phyloP scores from a whole-genome alignment of 345 rosid species.

The Syzygium grande region DNA sequence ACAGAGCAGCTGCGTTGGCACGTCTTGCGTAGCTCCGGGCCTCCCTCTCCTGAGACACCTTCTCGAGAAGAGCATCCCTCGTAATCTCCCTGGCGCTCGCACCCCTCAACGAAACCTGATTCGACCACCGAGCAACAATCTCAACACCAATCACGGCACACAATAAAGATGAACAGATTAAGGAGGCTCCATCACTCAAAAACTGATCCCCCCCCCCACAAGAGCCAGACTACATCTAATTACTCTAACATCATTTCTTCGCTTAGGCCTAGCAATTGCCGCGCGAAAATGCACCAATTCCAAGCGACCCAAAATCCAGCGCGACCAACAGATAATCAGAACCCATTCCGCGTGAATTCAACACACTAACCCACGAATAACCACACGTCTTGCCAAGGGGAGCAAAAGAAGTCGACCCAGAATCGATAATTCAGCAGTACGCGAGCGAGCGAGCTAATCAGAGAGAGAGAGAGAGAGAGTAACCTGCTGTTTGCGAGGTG shows the following conservation, averaged over 20 bases:
- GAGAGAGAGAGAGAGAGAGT: not conserved
- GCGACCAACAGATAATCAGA: not conserved
- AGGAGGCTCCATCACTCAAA: not conserved
- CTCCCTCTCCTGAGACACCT: slow-evolving; percentile 80
- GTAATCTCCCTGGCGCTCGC: slow-evolving; percentile 86
- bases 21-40: slow-evolving; percentile 67
- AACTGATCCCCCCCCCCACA: not conserved
- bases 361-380: not conserved
- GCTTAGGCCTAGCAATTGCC: not conserved
- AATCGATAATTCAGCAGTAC: not conserved
- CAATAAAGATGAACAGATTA: not conserved
- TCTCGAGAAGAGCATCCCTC: slow-evolving; percentile 83
- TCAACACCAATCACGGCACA: not conserved
- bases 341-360: not conserved
- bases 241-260: not conserved
- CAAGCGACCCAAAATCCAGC: not conserved
- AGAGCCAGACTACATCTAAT: not conserved
- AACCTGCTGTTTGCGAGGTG: slow-evolving; percentile 66
- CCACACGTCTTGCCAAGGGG: not conserved
- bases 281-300: not conserved
- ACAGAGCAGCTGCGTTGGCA: slow-evolving; percentile 57
- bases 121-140: not conserved
- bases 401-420: not conserved
- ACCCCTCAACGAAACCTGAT: slow-evolving; percentile 89
- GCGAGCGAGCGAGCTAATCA: not conserved